Percentiles rank a stretch among this genome's conserved stretches.
Conservation (phyloP, 2,329 filamentous ascomycete species). For the Kalmusia sp. region DNA sequence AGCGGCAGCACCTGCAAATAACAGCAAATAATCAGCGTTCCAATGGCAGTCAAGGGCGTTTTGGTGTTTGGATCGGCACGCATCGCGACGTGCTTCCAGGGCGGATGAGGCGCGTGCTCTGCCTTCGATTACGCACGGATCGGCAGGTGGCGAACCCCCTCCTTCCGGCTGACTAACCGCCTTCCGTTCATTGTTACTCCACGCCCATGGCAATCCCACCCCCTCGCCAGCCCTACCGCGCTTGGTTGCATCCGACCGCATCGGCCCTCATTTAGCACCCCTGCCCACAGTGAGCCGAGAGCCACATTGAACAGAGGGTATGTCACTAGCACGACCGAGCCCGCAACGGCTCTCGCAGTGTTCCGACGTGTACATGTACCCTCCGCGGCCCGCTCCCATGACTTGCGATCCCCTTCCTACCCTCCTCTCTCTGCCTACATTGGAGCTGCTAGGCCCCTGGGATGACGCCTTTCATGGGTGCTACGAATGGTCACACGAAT, state of each 20-base stretch:
- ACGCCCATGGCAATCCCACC: no score
- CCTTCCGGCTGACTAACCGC: neutral
- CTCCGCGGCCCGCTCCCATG: neutral
- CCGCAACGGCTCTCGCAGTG: constrained; percentile 21
- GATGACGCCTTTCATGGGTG: constrained; percentile 40
- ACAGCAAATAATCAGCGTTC: neutral
- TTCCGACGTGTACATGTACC: neutral
- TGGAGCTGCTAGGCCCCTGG: constrained; percentile 5
- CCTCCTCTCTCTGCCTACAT: constrained; percentile 1
- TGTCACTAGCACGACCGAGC: neutral
- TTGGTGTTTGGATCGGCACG: no score
- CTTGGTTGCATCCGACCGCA: neutral
- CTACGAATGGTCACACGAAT: constrained; percentile 15
- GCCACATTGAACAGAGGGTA: neutral
- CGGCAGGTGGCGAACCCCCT: no score
- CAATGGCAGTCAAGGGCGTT: no score
- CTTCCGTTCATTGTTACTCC: no score
- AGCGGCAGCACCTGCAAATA: neutral
- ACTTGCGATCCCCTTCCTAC: constrained; percentile 3
- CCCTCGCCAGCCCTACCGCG: constrained; percentile 4
- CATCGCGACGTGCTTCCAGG: no score
- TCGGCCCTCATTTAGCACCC: neutral
- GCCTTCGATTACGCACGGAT: no score
- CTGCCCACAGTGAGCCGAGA: constrained; percentile 12
- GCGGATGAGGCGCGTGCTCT: no score